A percentile compares a stretch with the other conserved stretches of the same genome.
phyloP scores from a whole-genome alignment of 495 filamentous ascomycete species.

The Neurospora sp. region DNA sequence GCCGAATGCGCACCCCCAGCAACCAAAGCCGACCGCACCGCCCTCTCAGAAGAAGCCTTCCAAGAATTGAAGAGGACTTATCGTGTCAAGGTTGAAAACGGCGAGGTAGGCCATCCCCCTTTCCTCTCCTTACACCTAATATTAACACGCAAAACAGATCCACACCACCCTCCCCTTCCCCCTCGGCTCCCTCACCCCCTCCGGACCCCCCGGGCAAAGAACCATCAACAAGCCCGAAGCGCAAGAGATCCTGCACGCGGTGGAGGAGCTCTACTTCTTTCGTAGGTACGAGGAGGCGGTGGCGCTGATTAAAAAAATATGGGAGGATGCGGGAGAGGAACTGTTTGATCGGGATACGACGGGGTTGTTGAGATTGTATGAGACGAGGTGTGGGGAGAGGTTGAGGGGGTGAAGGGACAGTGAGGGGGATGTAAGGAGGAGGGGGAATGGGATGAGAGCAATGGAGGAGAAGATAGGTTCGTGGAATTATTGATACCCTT shows the following conservation, averaged over 20 bases:
- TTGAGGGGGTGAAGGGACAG: not conserved
- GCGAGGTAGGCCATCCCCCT: conserved; percentile 21
- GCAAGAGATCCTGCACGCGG: conserved; percentile 41
- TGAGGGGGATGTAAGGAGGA: not conserved
- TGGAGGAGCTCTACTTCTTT: conserved; percentile 48
- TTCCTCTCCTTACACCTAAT: no score
- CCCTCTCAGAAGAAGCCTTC: conserved; percentile 35
- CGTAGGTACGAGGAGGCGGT: conserved; percentile 35
- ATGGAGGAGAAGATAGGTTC: not conserved
- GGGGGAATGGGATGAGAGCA: not conserved
- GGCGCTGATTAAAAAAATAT: conserved; percentile 18
- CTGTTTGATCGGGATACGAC: conserved; percentile 28
- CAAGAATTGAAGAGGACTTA: conserved; percentile 28
- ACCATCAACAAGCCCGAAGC: conserved; percentile 28
- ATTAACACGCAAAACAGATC: no score
- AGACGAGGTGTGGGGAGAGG: conserved; percentile 21
- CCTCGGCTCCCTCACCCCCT: no score
- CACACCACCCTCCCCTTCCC: no score
- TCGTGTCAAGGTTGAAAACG: conserved; percentile 34
- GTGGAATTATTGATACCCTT: not conserved
- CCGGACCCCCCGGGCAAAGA: no score
- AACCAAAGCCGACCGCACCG: conserved; percentile 25
- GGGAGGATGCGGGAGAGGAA: conserved; percentile 18
- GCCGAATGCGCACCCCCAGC: not conserved
- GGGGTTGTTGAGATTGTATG: conserved; percentile 25